A percentile compares a stretch with the other conserved stretches of the same genome.
Evolutionary conservation across 176 grass and related monocot species (phyloP).

Genomic region (Phoenix dactylifera): DNA sequence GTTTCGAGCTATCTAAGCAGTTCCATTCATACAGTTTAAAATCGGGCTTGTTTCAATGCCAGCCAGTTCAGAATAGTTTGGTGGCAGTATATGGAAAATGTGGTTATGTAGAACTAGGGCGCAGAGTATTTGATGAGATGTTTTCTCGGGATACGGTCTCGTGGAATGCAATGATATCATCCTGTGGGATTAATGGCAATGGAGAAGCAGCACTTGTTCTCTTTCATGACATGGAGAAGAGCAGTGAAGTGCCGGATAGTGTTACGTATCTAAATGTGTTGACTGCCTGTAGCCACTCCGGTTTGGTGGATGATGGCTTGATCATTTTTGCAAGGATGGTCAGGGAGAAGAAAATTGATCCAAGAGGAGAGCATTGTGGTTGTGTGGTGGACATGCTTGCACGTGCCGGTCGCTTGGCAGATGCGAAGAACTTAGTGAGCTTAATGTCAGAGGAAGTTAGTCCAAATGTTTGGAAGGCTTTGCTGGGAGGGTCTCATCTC

Average conservation of each 20-base stretch:
- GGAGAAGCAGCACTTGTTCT: conserved; percentile 44
- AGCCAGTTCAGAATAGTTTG: conserved; percentile 46
- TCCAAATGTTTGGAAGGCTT: conserved; percentile 55
- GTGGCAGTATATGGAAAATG: conserved; percentile 72
- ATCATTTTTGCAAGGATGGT: conserved; percentile 50
- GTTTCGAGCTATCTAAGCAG: conserved; percentile 42
- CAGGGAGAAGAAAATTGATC: conserved; percentile 28
- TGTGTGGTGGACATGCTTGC: conserved; percentile 70
- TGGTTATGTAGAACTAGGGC: conserved; percentile 39
- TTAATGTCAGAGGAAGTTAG: conserved; percentile 30
- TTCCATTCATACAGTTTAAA: conserved; percentile 58
- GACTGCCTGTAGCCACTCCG: conserved; percentile 60
- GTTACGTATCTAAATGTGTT: conserved; percentile 64
- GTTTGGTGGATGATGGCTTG: conserved; percentile 47
- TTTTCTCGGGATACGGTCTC: conserved; percentile 36
- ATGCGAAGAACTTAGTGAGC: conserved; percentile 36
- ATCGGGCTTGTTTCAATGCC: conserved; percentile 44
- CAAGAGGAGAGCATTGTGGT: conserved; percentile 42
- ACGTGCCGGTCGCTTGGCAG: conserved; percentile 53
- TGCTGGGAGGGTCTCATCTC: conserved; percentile 47
- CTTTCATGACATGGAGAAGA: conserved; percentile 49
- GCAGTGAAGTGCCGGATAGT: conserved; percentile 29
- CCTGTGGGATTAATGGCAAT: conserved; percentile 56
- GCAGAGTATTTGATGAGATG: conserved; percentile 56
- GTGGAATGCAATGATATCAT: conserved; percentile 71